These are phyloP conservation scores for Kazachstania sp. DNA, from an alignment of 1,139 yeast species.

Conservation along the genomic window DNA sequence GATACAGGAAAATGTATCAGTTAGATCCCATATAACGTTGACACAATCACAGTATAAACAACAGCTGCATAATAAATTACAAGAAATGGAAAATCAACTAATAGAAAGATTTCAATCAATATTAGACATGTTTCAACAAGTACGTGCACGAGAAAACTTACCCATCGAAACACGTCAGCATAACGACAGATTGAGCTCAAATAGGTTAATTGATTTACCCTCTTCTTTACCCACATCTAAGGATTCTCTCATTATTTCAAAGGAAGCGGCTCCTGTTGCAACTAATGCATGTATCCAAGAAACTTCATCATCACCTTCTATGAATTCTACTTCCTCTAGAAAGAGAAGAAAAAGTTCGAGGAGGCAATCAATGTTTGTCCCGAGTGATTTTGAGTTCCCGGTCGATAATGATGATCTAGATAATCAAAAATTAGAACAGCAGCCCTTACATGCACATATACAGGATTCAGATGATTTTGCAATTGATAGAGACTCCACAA, in stretches of 20 bases:
- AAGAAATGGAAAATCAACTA: constrained; percentile 36
- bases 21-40: constrained; percentile 33
- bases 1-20: constrained; percentile 39
- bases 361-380: constrained; percentile 34
- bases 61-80: constrained; percentile 32
- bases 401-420: constrained; percentile 1
- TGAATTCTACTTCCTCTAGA: constrained; percentile 7
- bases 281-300: neutral
- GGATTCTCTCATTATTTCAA: neutral
- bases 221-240: constrained; percentile 1
- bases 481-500: too few relatives aligned
- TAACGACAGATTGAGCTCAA: neutral
- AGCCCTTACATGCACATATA: too few relatives aligned
- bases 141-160: constrained; percentile 34
- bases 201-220: neutral
- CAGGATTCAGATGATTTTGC: too few relatives aligned
- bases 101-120: constrained; percentile 40
- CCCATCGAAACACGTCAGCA: constrained; percentile 4
- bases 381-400: constrained; percentile 24
- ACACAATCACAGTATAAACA: constrained; percentile 30
- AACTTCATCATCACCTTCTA: neutral
- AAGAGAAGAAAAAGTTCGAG: constrained; percentile 33
- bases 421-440: neutral
- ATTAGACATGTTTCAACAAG: constrained; percentile 34
- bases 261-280: too few relatives aligned